Evolutionary conservation across 2,329 filamentous ascomycete species (phyloP), one percentile per base, ranked within the genome.

Genomic region (Fusarium pseudograminearum): DNA sequence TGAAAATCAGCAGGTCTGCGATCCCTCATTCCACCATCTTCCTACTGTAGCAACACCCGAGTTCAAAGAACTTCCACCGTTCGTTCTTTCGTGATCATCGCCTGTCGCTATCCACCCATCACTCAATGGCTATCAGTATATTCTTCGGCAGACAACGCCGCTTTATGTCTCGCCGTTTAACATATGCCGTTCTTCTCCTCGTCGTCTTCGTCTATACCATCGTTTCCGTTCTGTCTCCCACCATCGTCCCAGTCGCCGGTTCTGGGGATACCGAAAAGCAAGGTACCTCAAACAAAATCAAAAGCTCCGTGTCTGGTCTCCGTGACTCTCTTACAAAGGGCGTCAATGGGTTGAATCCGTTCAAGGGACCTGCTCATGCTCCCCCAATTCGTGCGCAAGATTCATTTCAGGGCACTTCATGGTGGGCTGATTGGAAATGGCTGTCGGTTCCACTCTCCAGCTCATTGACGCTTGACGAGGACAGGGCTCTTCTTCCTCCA

Each of bases 351-450:
- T 80, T 87, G 70, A 91, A 90, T 71, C 91, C 90, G 0, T 94
- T 95, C 78, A 86, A 87, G 41, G 86, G 87, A 41, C 86, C 89
- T 22, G 86, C 89, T 14, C 93, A 97, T 78, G 87, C 89, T 65
- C 91, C 92, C 20, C 88, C 90, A 4, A 86, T 90, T 55, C 91
- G 94, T 78, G 88, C 89, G 68, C 93, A 95, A 78, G 94, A 93
- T 76, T 92, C 91, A 7, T 90, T 88, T 76, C 91, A 90, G 51
- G 92, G 91, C 65, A 90, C 91, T 34, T 90, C 89, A 63, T 98
- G 95, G 95, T 93, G 93, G 80, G 90, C 88, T 69, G 90, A 97
- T 78, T 97, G 91, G 90, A 93, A 91, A 77, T 98, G 94, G 94
- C 86, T 93, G 73, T 92, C 92, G 65, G 82, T 82, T 55, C 93